Conservation (phyloP, 1,139 yeast species). For the Kodamaea derodonti region DNA sequence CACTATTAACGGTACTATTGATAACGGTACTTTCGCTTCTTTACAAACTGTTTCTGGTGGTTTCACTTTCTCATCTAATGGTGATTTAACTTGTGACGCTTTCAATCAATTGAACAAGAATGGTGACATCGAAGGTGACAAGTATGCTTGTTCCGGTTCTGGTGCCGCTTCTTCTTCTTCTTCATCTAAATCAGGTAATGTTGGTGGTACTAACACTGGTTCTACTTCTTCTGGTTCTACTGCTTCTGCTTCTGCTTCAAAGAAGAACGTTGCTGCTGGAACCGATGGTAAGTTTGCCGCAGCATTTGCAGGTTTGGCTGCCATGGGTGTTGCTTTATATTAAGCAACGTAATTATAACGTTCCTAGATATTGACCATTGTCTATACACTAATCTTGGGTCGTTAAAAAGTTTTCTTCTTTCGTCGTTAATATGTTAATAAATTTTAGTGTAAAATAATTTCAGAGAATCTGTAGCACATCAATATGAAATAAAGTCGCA, state of each 20-base stretch:
- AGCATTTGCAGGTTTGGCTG: slow-evolving; percentile 57
- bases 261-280: slow-evolving; percentile 22
- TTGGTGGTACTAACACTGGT: slow-evolving; percentile 25
- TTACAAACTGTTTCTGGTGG: slow-evolving; percentile 87
- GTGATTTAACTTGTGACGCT: slow-evolving; percentile 75
- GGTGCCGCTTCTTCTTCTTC: slow-evolving; percentile 52
- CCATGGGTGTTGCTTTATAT: slow-evolving; percentile 61
- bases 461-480: no score
- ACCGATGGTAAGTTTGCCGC: slow-evolving; percentile 44
- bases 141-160: slow-evolving; percentile 77
- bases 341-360: slow-evolving; percentile 25
- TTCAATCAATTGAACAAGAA: slow-evolving; percentile 64
- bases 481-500: no score
- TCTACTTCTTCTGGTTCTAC: slow-evolving; percentile 23
- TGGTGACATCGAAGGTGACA: slow-evolving; percentile 88
- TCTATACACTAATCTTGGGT: background rate
- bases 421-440: background rate
- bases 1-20: slow-evolving; percentile 72
- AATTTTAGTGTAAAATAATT: background rate
- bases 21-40: slow-evolving; percentile 69
- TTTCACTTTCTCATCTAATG: slow-evolving; percentile 73
- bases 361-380: background rate
- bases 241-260: slow-evolving; percentile 22
- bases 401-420: background rate
- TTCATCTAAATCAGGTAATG: slow-evolving; percentile 39